Evolutionary conservation across 768 basidiomycete genomes (phyloP).

Genomic region (Hericium coralloides): DNA sequence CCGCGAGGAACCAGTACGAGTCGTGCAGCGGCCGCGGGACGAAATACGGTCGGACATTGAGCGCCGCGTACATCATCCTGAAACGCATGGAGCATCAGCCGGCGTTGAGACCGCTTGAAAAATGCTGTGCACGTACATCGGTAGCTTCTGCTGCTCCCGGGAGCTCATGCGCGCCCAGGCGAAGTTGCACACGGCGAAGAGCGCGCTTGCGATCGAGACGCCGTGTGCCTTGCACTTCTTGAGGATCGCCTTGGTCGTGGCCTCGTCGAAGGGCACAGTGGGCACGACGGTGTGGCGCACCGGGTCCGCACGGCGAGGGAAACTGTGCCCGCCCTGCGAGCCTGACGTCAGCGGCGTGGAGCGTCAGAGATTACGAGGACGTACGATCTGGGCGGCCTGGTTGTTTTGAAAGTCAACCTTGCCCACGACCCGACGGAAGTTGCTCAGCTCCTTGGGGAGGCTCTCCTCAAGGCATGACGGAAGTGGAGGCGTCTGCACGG

Average conservation of each 20-base stretch:
- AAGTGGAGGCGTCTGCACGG: slow-evolving; percentile 2
- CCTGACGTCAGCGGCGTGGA: background rate
- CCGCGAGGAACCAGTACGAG: slow-evolving; percentile 78
- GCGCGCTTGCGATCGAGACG: slow-evolving; percentile 65
- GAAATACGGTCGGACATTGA: slow-evolving; percentile 65
- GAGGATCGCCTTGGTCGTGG: slow-evolving; percentile 53
- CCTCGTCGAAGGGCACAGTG: slow-evolving; percentile 48
- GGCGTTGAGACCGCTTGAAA: too few relatives aligned
- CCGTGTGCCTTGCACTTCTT: slow-evolving; percentile 61
- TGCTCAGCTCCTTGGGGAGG: slow-evolving; percentile 15
- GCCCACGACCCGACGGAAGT: slow-evolving; percentile 21
- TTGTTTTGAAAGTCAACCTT: slow-evolving; percentile 24
- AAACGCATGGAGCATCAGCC: background rate
- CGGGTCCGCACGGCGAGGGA: slow-evolving; percentile 40
- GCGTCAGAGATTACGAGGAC: background rate
- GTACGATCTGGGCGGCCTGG: slow-evolving; percentile 24
- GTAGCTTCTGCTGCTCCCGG: slow-evolving; percentile 37
- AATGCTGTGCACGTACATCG: slow-evolving; percentile 24
- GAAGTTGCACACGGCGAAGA: slow-evolving; percentile 69
- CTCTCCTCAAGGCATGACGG: slow-evolving; percentile 21
- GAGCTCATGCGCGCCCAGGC: slow-evolving; percentile 54
- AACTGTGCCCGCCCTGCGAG: slow-evolving; percentile 66
- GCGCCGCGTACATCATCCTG: slow-evolving; percentile 80
- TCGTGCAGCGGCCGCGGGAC: slow-evolving; percentile 27
- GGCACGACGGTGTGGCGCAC: slow-evolving; percentile 59